Base-by-base conservation (phyloP, 306 rosid species). In the barrel medic (Medicago truncatula) region DNA sequence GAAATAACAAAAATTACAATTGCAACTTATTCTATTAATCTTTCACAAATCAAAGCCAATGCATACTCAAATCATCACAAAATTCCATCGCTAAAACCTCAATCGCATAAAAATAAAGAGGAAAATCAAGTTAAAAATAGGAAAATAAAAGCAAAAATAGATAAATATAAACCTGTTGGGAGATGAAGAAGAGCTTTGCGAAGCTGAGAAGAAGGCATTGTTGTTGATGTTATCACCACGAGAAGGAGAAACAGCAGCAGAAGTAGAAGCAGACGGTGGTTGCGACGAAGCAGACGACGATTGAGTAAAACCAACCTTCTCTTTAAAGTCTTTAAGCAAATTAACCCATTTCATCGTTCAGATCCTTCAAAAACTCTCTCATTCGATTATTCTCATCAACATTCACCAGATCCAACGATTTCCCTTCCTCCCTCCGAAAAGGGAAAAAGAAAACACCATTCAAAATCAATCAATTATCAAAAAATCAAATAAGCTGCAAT, bases 251-350 rank as follows among this genome's bases (percentile, higher is more conserved):
- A 17, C 11, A 12, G 66, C 44, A 74, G 88, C 39, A 60, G 82
- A 3, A 41, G 90, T 8, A 74, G 89, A 17, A 60, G 84, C 21
- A 81, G 72, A 43, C 44, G 90, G 41, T 58, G 94, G 74, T 39
- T 39, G 43, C 43, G 43, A 39, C 43, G 43, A 39, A 1, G 50
- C 31, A 0, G 31, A 12, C 8, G 95, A 84, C 31, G 93, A 67
- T 76, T 87, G 96, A 88, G 90, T 87, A 31, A 96, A 80, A 40
- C 99, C 98, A 82, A 96, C 99, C 94, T 90, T 96, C 92, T 96
- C 99, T 88, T 88, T 96, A 74, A 96, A 85, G 88, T 96, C 99
- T 92, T 89, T 96, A 82, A 96, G 91, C 97, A 96, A 92, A 85
- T 97, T 75, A 67, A 60, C 92, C 99, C 99, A 96, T 92, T 92